Base-by-base conservation (phyloP, 257 asterid species). In the Nyctanthes arbortristis region DNA sequence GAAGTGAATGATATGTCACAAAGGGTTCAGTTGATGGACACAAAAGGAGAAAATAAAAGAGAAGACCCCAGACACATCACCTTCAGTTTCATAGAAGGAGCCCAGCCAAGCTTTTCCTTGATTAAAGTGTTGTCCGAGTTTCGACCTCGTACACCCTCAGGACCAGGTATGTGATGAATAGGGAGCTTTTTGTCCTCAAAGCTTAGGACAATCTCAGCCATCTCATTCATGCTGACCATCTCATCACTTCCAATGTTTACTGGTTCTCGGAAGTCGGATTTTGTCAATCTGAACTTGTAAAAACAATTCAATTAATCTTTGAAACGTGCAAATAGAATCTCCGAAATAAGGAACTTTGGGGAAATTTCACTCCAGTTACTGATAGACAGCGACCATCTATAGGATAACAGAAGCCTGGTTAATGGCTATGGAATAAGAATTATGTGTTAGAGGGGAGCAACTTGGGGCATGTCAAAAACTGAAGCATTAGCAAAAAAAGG, bases 181-280 rank as follows among this genome's bases (percentile, higher is more conserved):
- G 96, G 95, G 35, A 88, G 87, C 59, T 76, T 86, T 89, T 90
- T 90, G 59, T 80, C 43, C 61, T 89, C 97, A 29, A 91, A 91
- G 83, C 96, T 80, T 33, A 80, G 84, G 52, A 91, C 91, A 27
- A 91, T 91, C 85, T 87, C 97, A 24, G 96, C 95, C 97, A 91
- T 91, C 78, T 87, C 97, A 32, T 91, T 91, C 97, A 89, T 91
- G 89, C 97, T 91, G 18, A 91, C 97, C 96, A 87, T 87, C 78
- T 91, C 97, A 67, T 91, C 96, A 7, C 97, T 91, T 61, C 97
- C 97, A 18, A 91, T 91, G 49, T 91, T 91, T 27, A 91, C 96
- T 4, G 97, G 96, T 79, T 91, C 97, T 25, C 95, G 81, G 71
- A 91, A 91, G 76, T 91, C 96, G 0, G 96, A 91, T 67, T 89